A percentile compares a stretch with the other conserved stretches of the same genome.
Evolutionary conservation across 805 yeast species (phyloP).

Genomic region (Saturnispora ahearnii): DNA sequence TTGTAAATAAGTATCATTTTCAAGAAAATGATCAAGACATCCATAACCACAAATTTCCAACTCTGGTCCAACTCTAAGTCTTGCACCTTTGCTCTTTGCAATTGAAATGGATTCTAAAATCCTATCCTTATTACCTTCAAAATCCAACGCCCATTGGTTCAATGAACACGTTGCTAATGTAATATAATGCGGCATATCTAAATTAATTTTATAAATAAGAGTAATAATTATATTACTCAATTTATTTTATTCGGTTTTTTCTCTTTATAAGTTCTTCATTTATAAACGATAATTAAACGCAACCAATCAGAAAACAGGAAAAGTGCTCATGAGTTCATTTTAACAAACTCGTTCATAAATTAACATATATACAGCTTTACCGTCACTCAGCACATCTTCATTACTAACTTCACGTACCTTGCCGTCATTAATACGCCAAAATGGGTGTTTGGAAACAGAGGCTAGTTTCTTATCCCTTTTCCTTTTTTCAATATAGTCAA

Average conservation of each 20-base stretch:
- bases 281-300: too few relatives aligned
- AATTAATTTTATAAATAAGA: not conserved
- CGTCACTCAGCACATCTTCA: conserved; percentile 55
- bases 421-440: conserved; percentile 83
- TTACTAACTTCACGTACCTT: conserved; percentile 52
- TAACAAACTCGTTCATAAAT: conserved; percentile 47
- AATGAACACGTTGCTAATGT: conserved; percentile 90
- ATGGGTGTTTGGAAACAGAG: conserved; percentile 49
- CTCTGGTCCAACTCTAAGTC: conserved; percentile 93
- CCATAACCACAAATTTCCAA: conserved; percentile 93
- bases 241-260: too few relatives aligned
- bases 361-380: conserved; percentile 74
- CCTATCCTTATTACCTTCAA: conserved; percentile 92
- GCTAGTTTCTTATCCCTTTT: conserved; percentile 40
- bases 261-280: too few relatives aligned
- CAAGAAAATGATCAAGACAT: conserved; percentile 88
- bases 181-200: conserved; percentile 69
- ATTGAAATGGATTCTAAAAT: conserved; percentile 68
- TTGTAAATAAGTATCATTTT: conserved; percentile 79
- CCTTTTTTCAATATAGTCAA: not conserved
- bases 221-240: too few relatives aligned
- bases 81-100: conserved; percentile 72
- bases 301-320: not conserved
- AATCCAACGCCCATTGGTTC: conserved; percentile 98
- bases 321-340: not conserved